Base-by-base conservation (phyloP, 768 basidiomycete species). In the Suillus americanus region DNA sequence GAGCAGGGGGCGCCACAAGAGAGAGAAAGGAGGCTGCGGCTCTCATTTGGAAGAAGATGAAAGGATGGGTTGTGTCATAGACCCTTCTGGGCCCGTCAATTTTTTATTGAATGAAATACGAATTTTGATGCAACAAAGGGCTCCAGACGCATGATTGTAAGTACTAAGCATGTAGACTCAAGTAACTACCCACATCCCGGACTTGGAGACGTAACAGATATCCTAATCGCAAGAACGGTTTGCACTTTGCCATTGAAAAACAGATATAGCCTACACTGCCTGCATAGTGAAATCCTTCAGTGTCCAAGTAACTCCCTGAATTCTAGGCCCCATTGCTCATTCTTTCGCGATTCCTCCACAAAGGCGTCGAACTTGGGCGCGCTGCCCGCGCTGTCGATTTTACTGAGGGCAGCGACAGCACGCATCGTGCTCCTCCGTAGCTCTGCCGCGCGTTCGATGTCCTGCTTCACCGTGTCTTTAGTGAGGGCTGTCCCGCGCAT, bases 381-480 rank as follows among this genome's bases (percentile, higher is more conserved):
- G 62, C 85, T 85, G 20, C 86, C 86, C 0, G 90, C 82, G 30
- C 73, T 74, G 14, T 74, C 68, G 53, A 96, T 86, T 77, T 89
- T 92, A 78, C 90, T 91, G 62, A 99, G 79, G 3, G 94, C 93
- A 18, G 89, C 93, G 51, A 96, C 87, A 6, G 95, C 94, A 45
- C 97, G 81, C 66, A 98, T 81, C 8, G 94, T 93, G 71, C 94
- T 95, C 67, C 92, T 82, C 78, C 98, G 95, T 65, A 98, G 82
- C 76, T 98, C 97, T 33, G 92, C 92, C 10, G 91, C 88, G 23
- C 91, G 85, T 77, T 94, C 92, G 53, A 95, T 74, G 68, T 95
- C 93, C 75, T 95, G 94, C 77, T 98, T 99, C 56, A 97, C 96
- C 0, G 94, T 94, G 73, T 99, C 97, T 79, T 98, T 98, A 61